Evolutionary conservation across 805 yeast genomes (phyloP).

Genomic region (Wickerhamomyces chaumierensis): DNA sequence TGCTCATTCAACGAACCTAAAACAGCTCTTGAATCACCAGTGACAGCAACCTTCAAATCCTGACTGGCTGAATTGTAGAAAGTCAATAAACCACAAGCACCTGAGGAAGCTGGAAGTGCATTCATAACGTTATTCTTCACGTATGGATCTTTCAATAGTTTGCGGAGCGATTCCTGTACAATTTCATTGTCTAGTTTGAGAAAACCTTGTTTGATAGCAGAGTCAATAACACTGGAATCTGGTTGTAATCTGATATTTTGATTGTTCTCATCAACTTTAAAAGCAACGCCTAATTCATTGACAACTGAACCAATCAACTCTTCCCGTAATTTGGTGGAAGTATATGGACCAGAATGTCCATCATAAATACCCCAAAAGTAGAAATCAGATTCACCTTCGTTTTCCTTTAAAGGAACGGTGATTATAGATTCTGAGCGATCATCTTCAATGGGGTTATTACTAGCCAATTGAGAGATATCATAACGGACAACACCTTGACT

Average conservation of each 20-base stretch:
- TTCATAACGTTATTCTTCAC: constrained; percentile 41
- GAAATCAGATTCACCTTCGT: constrained; percentile 53
- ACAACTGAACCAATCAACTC: constrained; percentile 70
- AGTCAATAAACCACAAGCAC: constrained; percentile 85
- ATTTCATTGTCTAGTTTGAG: constrained; percentile 76
- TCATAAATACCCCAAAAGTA: constrained; percentile 93
- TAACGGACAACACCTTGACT: constrained; percentile 83
- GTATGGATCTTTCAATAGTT: constrained; percentile 55
- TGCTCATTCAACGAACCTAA: constrained; percentile 57
- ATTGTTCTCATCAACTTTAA: constrained; percentile 37
- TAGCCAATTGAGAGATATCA: constrained; percentile 81
- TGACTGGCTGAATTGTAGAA: constrained; percentile 72
- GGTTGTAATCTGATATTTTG: constrained; percentile 48
- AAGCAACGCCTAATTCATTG: constrained; percentile 57
- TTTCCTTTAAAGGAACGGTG: constrained; percentile 46
- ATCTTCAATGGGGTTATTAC: constrained; percentile 91
- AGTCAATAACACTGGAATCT: constrained; percentile 57
- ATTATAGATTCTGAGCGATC: constrained; percentile 78
- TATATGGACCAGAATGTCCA: constrained; percentile 96
- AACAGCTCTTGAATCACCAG: constrained; percentile 93
- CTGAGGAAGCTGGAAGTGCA: constrained; percentile 89
- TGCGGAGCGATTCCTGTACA: constrained; percentile 62
- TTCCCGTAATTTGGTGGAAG: constrained; percentile 77
- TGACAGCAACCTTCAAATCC: constrained; percentile 76
- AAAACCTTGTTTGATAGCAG: constrained; percentile 75